A percentile compares a stretch with the other conserved stretches of the same genome.
phyloP scores from a whole-genome alignment of 768 basidiomycete genomes.

The Leccinellum rugosiceps region DNA sequence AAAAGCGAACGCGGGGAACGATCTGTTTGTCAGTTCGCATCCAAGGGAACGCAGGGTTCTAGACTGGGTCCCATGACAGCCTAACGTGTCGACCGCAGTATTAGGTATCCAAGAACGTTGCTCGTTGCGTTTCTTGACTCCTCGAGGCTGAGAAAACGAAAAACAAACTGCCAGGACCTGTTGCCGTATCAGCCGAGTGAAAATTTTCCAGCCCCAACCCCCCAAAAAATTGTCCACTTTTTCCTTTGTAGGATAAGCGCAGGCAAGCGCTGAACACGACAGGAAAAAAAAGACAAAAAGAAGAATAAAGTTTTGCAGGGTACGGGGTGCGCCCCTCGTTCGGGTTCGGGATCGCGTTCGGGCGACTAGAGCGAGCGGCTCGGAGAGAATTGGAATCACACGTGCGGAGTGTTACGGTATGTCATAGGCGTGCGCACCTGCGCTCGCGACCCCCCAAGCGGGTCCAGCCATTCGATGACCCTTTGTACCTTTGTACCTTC shows the following conservation, averaged over 20 bases:
- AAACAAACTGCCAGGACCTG: neutral
- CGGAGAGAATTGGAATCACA: neutral
- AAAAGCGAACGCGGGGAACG: neutral
- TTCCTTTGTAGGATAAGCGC: constrained; percentile 14
- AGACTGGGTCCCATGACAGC: neutral
- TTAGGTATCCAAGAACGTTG: neutral
- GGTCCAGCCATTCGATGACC: neutral
- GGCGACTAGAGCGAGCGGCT: constrained; percentile 3
- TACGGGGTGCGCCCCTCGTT: neutral
- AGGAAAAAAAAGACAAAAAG: neutral
- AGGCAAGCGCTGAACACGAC: neutral
- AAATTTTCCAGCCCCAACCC: neutral
- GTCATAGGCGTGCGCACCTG: neutral
- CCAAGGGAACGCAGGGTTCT: neutral
- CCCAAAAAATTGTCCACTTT: constrained; percentile 5
- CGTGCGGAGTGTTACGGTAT: neutral
- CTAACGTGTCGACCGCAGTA: neutral
- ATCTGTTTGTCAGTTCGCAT: neutral
- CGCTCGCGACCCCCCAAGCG: neutral
- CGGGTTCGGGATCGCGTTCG: constrained; percentile 6
- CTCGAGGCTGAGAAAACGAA: constrained; percentile 2
- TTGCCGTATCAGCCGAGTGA: neutral
- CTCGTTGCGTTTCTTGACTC: neutral
- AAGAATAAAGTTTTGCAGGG: neutral
- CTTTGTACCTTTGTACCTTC: constrained; percentile 13